A percentile compares a stretch with the other conserved stretches of the same genome.
Evolutionary conservation across 2,329 filamentous ascomycete species (phyloP).

Genomic region (Alternaria hordeiaustralica): DNA sequence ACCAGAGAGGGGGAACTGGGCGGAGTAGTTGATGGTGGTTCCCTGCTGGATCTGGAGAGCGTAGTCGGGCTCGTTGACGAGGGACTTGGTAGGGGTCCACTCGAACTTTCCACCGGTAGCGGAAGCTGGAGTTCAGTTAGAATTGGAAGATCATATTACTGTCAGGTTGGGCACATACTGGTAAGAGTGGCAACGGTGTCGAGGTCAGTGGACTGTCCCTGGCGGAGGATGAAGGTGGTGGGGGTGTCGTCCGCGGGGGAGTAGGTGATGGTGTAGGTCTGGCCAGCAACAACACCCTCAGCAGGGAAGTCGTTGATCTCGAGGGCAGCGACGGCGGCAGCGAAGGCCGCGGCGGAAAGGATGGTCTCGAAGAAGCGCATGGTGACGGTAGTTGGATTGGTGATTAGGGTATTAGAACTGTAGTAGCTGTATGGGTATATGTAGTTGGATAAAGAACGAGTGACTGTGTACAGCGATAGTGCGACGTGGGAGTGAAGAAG

Average conservation of each 20-base stretch:
- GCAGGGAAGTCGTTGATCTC: slow-evolving; percentile 59
- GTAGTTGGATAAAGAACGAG: slow-evolving; percentile 33
- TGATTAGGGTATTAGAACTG: slow-evolving; percentile 25
- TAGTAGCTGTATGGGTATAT: slow-evolving; percentile 19
- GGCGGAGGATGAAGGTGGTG: slow-evolving; percentile 63
- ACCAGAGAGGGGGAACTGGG: slow-evolving; percentile 53
- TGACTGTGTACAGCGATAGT: slow-evolving; percentile 31
- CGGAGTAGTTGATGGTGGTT: slow-evolving; percentile 62
- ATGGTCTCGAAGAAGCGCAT: slow-evolving; percentile 62
- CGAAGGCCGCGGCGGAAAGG: slow-evolving; percentile 50
- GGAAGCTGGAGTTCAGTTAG: slow-evolving; percentile 39
- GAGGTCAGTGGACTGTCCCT: slow-evolving; percentile 60
- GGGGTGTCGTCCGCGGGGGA: slow-evolving; percentile 51
- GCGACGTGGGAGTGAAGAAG: slow-evolving; percentile 27
- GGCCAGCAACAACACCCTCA: slow-evolving; percentile 55
- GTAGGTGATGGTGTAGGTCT: slow-evolving; percentile 59
- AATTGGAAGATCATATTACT: background rate
- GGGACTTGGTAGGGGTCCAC: slow-evolving; percentile 57
- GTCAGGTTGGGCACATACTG: slow-evolving; percentile 43
- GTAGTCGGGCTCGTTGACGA: slow-evolving; percentile 59
- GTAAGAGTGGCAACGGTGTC: slow-evolving; percentile 58
- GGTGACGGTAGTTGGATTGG: slow-evolving; percentile 30
- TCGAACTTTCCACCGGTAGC: slow-evolving; percentile 56
- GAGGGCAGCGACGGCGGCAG: slow-evolving; percentile 53
- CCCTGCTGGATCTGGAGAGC: slow-evolving; percentile 65